phyloP scores from a whole-genome alignment of 805 yeast genomes.

The Wickerhamomyces silvicola region DNA sequence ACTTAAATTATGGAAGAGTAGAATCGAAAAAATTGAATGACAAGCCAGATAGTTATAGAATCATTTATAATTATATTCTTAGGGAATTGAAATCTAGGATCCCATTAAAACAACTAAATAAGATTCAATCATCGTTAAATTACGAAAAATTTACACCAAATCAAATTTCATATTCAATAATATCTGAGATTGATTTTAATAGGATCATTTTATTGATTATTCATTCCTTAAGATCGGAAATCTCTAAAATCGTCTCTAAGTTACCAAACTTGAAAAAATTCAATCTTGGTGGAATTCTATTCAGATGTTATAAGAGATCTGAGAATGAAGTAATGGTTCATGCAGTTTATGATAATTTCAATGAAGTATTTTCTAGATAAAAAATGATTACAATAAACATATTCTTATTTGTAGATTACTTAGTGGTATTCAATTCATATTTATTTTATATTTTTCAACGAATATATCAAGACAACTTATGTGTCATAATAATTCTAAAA shows the following conservation, averaged over 20 bases:
- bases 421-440: too few relatives aligned
- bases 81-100: conserved; percentile 6
- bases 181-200: conserved; percentile 12
- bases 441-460: too few relatives aligned
- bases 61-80: conserved; percentile 3
- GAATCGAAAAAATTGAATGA: conserved; percentile 6
- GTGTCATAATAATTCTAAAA: too few relatives aligned
- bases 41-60: conserved; percentile 4
- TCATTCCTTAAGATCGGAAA: conserved; percentile 17
- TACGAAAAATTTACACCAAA: conserved; percentile 16
- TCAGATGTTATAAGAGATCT: conserved; percentile 7
- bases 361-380: conserved; percentile 16
- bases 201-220: conserved; percentile 15
- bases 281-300: conserved; percentile 24
- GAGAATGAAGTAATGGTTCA: conserved; percentile 3
- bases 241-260: conserved; percentile 9
- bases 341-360: conserved; percentile 21
- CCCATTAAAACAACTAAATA: conserved; percentile 21
- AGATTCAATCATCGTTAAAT: conserved; percentile 18
- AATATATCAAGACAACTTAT: too few relatives aligned
- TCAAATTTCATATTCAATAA: conserved; percentile 7
- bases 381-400: too few relatives aligned
- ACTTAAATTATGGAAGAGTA: conserved; percentile 12
- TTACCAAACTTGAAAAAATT: conserved; percentile 14
- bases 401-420: too few relatives aligned